Percentiles rank a stretch among this genome's conserved stretches.
phyloP scores from a whole-genome alignment of 441 rosid species.

The Viola pubescens region DNA sequence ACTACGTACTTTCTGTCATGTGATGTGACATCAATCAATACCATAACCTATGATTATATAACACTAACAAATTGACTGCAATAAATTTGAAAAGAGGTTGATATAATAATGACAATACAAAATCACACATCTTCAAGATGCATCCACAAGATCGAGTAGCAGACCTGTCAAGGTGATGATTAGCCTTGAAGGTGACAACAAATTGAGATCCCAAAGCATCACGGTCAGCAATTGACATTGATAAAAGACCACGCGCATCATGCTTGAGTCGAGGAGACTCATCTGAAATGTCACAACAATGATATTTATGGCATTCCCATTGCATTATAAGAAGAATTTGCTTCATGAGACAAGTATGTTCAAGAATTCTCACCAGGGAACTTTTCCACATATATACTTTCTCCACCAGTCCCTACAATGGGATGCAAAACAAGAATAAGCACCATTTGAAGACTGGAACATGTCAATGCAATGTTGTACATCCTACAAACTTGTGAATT shows the following conservation, averaged over 20 bases:
- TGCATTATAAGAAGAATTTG: too few species aligned
- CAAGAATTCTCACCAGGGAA: slow-evolving; percentile 69
- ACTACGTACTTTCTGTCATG: slow-evolving; percentile 64
- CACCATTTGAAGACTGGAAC: not conserved
- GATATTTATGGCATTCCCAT: too few species aligned
- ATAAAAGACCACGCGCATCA: slow-evolving; percentile 71
- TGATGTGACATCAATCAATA: slow-evolving; percentile 5
- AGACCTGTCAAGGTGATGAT: slow-evolving; percentile 79
- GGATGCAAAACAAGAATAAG: slow-evolving; percentile 12
- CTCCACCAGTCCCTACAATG: slow-evolving; percentile 71
- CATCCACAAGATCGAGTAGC: not conserved
- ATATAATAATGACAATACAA: too few species aligned
- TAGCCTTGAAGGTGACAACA: slow-evolving; percentile 64
- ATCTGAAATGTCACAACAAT: slow-evolving; percentile 38
- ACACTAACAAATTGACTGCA: not conserved
- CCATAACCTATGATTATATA: not conserved
- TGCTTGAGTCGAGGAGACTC: slow-evolving; percentile 79
- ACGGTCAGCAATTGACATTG: slow-evolving; percentile 77
- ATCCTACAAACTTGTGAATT: not conserved
- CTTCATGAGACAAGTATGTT: too few species aligned
- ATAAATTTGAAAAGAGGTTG: not conserved
- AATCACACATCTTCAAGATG: too few species aligned
- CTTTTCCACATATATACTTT: slow-evolving; percentile 70
- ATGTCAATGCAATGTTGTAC: not conserved
- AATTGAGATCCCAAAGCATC: slow-evolving; percentile 84